Evolutionary conservation across 257 asterid genomes (phyloP).

Genomic region (Knoxia roxburghii): DNA sequence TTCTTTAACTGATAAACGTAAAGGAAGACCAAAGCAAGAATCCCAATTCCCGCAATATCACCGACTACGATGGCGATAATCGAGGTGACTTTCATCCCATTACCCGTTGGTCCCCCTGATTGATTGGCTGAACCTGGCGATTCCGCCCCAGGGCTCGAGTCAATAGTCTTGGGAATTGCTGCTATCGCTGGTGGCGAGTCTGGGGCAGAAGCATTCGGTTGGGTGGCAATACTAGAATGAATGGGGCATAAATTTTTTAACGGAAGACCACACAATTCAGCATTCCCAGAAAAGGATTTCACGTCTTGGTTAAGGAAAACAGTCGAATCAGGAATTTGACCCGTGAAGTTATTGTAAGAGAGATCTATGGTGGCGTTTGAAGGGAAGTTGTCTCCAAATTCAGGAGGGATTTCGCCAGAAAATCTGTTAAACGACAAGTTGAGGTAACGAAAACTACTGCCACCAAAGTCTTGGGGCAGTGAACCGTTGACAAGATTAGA

Average conservation of each 20-base stretch:
- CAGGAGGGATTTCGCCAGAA: slow-evolving; percentile 63
- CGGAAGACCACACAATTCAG: slow-evolving; percentile 64
- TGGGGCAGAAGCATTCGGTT: slow-evolving; percentile 40
- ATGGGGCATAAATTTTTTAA: slow-evolving; percentile 44
- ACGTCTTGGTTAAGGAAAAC: slow-evolving; percentile 40
- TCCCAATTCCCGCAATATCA: slow-evolving; percentile 57
- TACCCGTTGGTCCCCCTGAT: slow-evolving; percentile 9
- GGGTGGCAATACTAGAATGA: slow-evolving; percentile 44
- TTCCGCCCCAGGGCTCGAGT: slow-evolving; percentile 35
- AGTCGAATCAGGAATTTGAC: slow-evolving; percentile 51
- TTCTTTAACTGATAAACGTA: slow-evolving; percentile 41
- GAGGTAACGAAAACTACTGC: slow-evolving; percentile 37
- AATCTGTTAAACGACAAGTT: slow-evolving; percentile 67
- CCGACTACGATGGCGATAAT: slow-evolving; percentile 72
- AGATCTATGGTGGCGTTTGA: slow-evolving; percentile 63
- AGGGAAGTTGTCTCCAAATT: slow-evolving; percentile 42
- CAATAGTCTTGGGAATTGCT: slow-evolving; percentile 63
- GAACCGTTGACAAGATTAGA: slow-evolving; percentile 72
- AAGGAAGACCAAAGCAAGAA: slow-evolving; percentile 36
- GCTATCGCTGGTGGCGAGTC: slow-evolving; percentile 92
- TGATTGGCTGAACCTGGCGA: slow-evolving; percentile 20
- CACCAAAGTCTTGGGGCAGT: slow-evolving; percentile 59
- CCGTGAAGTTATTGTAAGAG: slow-evolving; percentile 54
- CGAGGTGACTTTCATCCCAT: slow-evolving; percentile 42
- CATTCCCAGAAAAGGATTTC: slow-evolving; percentile 52